Conservation (phyloP, 495 filamentous ascomycete species). For the Cryomyces antarcticus region DNA sequence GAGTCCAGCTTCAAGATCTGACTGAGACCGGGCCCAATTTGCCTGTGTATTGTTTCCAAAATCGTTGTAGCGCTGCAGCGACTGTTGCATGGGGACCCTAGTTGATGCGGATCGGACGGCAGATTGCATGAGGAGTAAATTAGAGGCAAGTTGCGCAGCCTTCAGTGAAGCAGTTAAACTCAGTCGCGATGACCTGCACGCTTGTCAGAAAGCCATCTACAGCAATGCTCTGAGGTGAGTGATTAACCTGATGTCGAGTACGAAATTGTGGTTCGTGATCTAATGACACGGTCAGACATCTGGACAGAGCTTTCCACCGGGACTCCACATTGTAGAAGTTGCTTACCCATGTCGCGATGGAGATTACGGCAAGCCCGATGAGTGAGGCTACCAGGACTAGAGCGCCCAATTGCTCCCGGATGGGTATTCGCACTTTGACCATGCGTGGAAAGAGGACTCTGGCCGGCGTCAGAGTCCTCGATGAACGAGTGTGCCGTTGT, state of each 20-base stretch:
- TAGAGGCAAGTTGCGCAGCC: conserved; percentile 53
- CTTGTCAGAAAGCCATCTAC: background rate
- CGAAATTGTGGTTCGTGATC: conserved; percentile 60
- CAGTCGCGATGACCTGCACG: conserved; percentile 30
- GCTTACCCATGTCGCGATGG: conserved; percentile 42
- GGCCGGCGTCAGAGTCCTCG: too few relatives aligned
- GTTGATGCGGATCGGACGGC: conserved; percentile 45
- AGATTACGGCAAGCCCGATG: conserved; percentile 41
- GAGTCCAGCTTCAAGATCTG: conserved; percentile 43
- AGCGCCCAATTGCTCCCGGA: conserved; percentile 60
- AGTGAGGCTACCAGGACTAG: conserved; percentile 52
- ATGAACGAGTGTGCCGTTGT: too few relatives aligned
- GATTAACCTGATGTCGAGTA: conserved; percentile 38
- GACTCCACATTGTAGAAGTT: too few relatives aligned
- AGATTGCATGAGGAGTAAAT: conserved; percentile 52
- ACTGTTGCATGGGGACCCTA: conserved; percentile 42
- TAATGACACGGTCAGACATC: too few relatives aligned
- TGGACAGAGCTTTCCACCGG: too few relatives aligned
- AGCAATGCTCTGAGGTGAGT: background rate
- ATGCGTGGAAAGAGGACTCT: too few relatives aligned
- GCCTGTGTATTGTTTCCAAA: conserved; percentile 27
- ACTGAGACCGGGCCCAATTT: conserved; percentile 33
- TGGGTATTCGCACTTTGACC: conserved; percentile 74
- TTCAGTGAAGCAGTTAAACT: conserved; percentile 69
- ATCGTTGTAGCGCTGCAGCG: conserved; percentile 36